phyloP scores from a whole-genome alignment of 148 eudicot genomes.

The Gaultheria prostrata region DNA sequence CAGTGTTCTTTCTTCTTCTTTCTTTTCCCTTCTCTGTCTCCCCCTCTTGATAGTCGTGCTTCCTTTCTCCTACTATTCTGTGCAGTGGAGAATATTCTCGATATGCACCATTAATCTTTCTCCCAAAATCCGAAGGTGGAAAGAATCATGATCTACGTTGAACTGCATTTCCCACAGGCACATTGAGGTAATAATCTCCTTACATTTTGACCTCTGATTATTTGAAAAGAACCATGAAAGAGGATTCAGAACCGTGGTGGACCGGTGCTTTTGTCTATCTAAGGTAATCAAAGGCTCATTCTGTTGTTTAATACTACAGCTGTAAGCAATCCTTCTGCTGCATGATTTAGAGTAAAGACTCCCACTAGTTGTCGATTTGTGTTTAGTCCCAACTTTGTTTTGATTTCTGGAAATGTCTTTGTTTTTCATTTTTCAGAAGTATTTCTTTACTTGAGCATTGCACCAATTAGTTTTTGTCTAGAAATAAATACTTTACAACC shows the following conservation, averaged over 20 bases:
- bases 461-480: neutral
- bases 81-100: neutral
- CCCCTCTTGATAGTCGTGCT: neutral
- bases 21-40: neutral
- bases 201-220: neutral
- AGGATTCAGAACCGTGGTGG: neutral
- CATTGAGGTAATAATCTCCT: conserved; percentile 13
- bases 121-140: neutral
- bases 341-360: conserved; percentile 13
- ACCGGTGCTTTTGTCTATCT: neutral
- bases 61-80: neutral
- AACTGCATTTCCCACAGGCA: conserved; percentile 8
- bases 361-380: neutral
- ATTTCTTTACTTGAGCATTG: neutral
- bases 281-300: neutral
- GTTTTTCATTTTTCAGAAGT: neutral
- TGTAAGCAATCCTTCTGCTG: conserved; percentile 9
- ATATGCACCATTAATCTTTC: neutral
- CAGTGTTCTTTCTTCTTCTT: neutral
- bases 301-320: conserved; percentile 1
- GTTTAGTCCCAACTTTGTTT: conserved; percentile 1
- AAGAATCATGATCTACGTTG: neutral
- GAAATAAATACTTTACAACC: neutral
- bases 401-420: conserved; percentile 5
- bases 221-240: neutral